A percentile compares a stretch with the other conserved stretches of the same genome.
Evolutionary conservation across 2,329 filamentous ascomycete species (phyloP).

Genomic region (Fusarium proliferatum): DNA sequence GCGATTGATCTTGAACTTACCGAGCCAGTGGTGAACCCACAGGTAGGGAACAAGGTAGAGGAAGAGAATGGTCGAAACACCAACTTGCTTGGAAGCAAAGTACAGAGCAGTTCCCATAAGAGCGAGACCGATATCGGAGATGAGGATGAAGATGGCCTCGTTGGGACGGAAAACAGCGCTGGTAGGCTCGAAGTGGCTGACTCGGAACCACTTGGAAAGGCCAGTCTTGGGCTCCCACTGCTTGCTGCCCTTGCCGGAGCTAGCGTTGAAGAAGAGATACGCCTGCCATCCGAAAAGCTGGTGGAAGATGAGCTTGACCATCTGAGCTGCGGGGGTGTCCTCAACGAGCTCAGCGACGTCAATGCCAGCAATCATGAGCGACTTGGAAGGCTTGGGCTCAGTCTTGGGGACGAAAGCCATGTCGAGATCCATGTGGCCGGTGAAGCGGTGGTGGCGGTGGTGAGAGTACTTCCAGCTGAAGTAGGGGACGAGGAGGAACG

Average conservation of each 20-base stretch:
- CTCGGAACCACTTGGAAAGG: slow-evolving; percentile 53
- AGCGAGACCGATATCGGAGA: slow-evolving; percentile 70
- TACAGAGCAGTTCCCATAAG: slow-evolving; percentile 64
- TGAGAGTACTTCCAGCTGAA: slow-evolving; percentile 80
- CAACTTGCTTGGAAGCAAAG: slow-evolving; percentile 63
- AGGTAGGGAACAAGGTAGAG: slow-evolving; percentile 74
- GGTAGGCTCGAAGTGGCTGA: slow-evolving; percentile 70
- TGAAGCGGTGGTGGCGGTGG: slow-evolving; percentile 75
- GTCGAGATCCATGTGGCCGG: slow-evolving; percentile 75
- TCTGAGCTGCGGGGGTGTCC: slow-evolving; percentile 69
- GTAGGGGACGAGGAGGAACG: slow-evolving; percentile 73
- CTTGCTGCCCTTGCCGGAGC: slow-evolving; percentile 60
- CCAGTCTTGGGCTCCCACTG: slow-evolving; percentile 53
- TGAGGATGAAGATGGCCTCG: slow-evolving; percentile 65
- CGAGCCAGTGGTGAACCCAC: slow-evolving; percentile 78
- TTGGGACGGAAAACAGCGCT: slow-evolving; percentile 69
- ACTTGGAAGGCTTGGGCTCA: slow-evolving; percentile 50
- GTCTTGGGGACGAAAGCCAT: slow-evolving; percentile 71
- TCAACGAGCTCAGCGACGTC: slow-evolving; percentile 67
- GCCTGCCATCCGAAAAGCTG: slow-evolving; percentile 73
- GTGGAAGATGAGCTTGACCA: slow-evolving; percentile 67
- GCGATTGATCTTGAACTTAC: slow-evolving; percentile 51
- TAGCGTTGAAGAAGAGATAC: slow-evolving; percentile 71
- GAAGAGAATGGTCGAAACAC: slow-evolving; percentile 65
- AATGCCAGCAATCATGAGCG: slow-evolving; percentile 51